Base-by-base conservation (phyloP, 257 asterid species). In the Fraxinus pennsylvanica region DNA sequence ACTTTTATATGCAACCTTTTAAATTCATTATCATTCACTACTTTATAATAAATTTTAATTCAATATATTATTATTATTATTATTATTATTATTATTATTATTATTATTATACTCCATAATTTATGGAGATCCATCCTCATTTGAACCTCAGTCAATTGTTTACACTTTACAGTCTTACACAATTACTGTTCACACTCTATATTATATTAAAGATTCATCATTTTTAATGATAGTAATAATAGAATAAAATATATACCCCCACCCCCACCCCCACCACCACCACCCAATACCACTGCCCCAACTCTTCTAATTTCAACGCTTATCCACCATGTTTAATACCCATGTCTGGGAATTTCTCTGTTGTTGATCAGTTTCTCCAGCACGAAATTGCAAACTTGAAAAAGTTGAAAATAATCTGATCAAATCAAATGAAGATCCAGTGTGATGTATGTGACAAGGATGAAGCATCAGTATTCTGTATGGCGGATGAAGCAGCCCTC, bases 401-500 rank as follows among this genome's bases (percentile, higher is more conserved):
- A 25, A 25, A 10, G 33, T 10, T 25, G 14, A 10, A 33, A 32
- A 57, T 38, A n/a, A 35, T 36, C 68, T 30, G 61, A 47, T 59
- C n/a, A 9, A 13, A 15, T 61, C 73, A 72, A 39, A 95, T 95
- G 99, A 93, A 91, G 96, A 95, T 95, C 88, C 92, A 87, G 79
- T 95, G 99, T 47, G 99, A 93, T 73, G 98, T 93, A 0, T 95
- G 99, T 73, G 88, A 82, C 47, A 88, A 88, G 70, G 91, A 84
- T 5, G 94, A 87, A 80, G 97, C 97, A 8, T 73, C 90, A 0
- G 82, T 89, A 1, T 91, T 82, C 84, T 95, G 99, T 82, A 77
- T 76, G 27, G 97, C 99, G 68, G 99, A 95, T 79, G 98, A 95
- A 74, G 98, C 99, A 70, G 85, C 94, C 71, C 90, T 95, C 35